A percentile compares a stretch with the other conserved stretches of the same genome.
These are phyloP conservation scores for Deinandra increscens DNA, from an alignment of 129 eudicot species.

Conservation along the genomic window DNA sequence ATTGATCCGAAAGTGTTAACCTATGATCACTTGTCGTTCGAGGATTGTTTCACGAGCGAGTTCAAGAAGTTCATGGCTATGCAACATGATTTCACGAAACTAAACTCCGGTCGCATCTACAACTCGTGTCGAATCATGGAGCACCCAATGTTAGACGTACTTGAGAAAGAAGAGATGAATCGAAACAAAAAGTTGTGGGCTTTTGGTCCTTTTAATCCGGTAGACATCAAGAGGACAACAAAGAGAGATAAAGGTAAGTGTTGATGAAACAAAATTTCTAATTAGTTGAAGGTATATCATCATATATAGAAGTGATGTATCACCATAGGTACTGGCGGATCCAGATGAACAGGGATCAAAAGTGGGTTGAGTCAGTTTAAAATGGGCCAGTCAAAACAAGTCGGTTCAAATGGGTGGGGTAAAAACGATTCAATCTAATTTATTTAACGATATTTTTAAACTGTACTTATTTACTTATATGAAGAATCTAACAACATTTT, in stretches of 20 bases:
- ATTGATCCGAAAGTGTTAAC: background rate
- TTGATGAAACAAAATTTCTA: no score
- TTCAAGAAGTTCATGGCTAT: slow-evolving; percentile 9
- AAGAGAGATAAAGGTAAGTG: background rate
- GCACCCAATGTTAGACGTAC: slow-evolving; percentile 32
- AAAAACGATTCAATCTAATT: no score
- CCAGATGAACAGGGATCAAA: no score
- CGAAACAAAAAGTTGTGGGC: slow-evolving; percentile 45
- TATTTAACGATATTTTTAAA: no score
- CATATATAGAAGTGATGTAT: no score
- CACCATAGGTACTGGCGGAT: no score
- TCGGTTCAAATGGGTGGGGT: no score
- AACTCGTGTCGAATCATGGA: slow-evolving; percentile 49
- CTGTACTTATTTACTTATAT: no score
- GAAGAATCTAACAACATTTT: no score
- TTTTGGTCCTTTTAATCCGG: slow-evolving; percentile 54
- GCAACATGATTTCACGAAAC: slow-evolving; percentile 25
- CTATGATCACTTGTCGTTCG: slow-evolving; percentile 20
- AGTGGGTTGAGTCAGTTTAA: no score
- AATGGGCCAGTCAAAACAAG: no score
- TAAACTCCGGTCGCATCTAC: slow-evolving; percentile 43
- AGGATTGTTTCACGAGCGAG: slow-evolving; percentile 37
- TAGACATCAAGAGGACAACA: slow-evolving; percentile 8
- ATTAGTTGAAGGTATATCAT: no score
- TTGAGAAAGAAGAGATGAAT: slow-evolving; percentile 16